Base-by-base conservation (phyloP, 1,284 basidiomycete species). In the Microbotryum lychnidis-dioicae region DNA sequence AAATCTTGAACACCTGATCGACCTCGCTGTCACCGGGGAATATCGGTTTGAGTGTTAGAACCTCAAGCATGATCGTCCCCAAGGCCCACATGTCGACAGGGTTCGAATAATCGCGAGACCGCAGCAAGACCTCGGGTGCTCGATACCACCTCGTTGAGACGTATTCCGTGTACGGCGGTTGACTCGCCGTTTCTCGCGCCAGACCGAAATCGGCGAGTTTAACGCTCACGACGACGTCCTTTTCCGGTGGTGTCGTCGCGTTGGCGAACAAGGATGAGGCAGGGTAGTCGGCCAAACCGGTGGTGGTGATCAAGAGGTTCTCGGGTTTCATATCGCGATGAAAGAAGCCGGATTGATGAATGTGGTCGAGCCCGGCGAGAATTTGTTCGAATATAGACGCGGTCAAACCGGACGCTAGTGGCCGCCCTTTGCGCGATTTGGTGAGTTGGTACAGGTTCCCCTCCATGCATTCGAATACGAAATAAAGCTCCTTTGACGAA, bases 311-410 rank as follows among this genome's bases (percentile, higher is more conserved):
- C 59, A 99, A 84, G n/a, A 99, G 84, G 72, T 99, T 99, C 75
- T 99, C 96, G 31, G 96, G 96, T 77, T 99, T 99, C 91, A 98
- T 94, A 76, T 99, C 96, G 58, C 96, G 89, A 75, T 99, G 96
- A 75, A 99, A 98, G 77, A 96, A 99, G 61, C 94, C 94, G 54
- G 87, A 80, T 20, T 80, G 75, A 76, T 99, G 96, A 66, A 98
- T 91, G 75, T 98, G 96, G 72, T 91, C 81, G 45, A 99, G 82
- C 42, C 96, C 96, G 14, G 83, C 79, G 46, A 92, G 84, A 71
- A 93, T 90, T 77, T 99, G 96, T 61, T 84, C 84, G 75, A 97
- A 96, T 72, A 97, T 93, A 70, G 89, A 92, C 18, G 91, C 89
- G 62, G 96, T 87, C 68, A 99, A 85, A 62, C 96, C 96, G 44